Percentiles rank a stretch among this genome's conserved stretches.
phyloP scores from a whole-genome alignment of 331 rosid genomes.

The Pyracantha coccinea region DNA sequence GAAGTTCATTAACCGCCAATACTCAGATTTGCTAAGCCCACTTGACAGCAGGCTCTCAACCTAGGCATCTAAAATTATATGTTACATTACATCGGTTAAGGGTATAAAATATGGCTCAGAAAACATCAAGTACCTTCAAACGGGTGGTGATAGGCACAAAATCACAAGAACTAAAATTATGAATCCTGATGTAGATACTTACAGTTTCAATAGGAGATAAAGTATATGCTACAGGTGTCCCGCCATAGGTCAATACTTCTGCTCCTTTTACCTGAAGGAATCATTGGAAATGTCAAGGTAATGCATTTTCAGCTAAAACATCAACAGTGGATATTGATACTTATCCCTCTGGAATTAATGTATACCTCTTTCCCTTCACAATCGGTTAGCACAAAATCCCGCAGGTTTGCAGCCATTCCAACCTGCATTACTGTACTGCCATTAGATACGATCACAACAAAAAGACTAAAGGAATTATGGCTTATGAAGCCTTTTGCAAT shows the following conservation, averaged over 20 bases:
- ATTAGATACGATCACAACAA: neutral
- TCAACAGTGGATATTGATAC: neutral
- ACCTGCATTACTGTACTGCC: constrained; percentile 39
- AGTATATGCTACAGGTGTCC: constrained; percentile 68
- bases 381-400: constrained; percentile 66
- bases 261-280: constrained; percentile 77
- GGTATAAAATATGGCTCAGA: neutral
- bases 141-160: neutral
- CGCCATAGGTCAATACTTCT: constrained; percentile 57
- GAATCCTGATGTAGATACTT: constrained; percentile 21
- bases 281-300: neutral
- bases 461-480: neutral
- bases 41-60: neutral
- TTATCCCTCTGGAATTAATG: neutral
- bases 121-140: neutral
- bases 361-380: constrained; percentile 75
- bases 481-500: neutral
- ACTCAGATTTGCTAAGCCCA: neutral
- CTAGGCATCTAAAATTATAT: neutral
- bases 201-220: constrained; percentile 73
- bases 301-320: neutral
- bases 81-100: neutral
- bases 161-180: constrained; percentile 1
- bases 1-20: too few species aligned
- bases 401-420: constrained; percentile 93